Evolutionary conservation across 805 yeast species (phyloP), one percentile per base, ranked within the genome.

Genomic region (Priceomyces medius): DNA sequence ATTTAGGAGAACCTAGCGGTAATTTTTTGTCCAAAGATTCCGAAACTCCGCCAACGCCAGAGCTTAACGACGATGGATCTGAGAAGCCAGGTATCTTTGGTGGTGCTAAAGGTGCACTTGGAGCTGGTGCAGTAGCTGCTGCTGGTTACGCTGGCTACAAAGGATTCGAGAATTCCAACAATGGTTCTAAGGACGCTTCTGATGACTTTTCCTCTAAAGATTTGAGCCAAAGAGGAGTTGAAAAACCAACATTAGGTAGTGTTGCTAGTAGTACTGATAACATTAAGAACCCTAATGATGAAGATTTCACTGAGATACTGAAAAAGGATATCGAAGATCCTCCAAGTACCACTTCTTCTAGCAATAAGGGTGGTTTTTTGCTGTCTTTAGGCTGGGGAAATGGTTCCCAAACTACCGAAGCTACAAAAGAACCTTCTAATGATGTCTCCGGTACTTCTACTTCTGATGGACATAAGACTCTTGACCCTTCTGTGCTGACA

Each of bases 101-200:
- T 12, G 56, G 56, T 12, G 51, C 51, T 21, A 38, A 31, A 9
- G 51, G 46, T 19, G 45, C 51, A 13, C 42, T 52, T 29, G 53
- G 53, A 3, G 48, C 58, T n/a, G 53, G 47, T 13, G 56, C 54
- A 8, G 57, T 50, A 29, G 49, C 45, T 5, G 54, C 57, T n/a
- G 55, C 55, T 7, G 53, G 48, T 7, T 51, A 51, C 3, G 48
- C 38, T 26, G 56, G 59, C 5, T 38, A 26, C 19, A 26, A 17
- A 6, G 40, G 23, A 24, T 13, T 14, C 9, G 8, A 24, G 13
- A n/a, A 9, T 16, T 10, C 33, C 35, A 3, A 13, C 19, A n/a
- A 9, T 17, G 12, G 32, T 13, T 31, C 36, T 7, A 27, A 26
- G 10, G 37, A 31, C 18, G 4, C 18, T 31, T n/a, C 13, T 6